These are phyloP conservation scores for Carex pumila DNA, from an alignment of 176 grass and related monocot species.

Conservation along the genomic window DNA sequence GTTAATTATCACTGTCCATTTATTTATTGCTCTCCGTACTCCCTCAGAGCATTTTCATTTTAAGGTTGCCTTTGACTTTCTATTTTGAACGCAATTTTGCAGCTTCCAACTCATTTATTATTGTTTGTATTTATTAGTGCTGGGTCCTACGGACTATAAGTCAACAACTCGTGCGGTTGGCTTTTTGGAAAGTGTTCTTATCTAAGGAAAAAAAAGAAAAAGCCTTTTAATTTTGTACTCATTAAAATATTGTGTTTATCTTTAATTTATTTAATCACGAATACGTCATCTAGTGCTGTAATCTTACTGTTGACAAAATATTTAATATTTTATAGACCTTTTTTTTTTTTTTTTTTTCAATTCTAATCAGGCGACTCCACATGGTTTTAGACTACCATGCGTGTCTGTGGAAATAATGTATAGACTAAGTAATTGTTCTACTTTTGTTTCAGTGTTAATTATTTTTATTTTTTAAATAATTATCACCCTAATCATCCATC, in stretches of 20 bases:
- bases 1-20: no score
- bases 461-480: no score
- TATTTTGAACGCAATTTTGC: not conserved
- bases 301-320: not conserved
- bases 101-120: not conserved
- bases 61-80: not conserved
- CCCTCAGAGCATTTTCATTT: not conserved
- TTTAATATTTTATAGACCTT: not conserved
- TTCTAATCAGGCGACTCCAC: not conserved
- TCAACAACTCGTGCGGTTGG: not conserved
- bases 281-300: not conserved
- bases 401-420: no score
- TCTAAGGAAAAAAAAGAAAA: not conserved
- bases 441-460: no score
- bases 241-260: not conserved
- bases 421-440: no score
- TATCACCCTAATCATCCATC: no score
- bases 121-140: not conserved
- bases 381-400: not conserved
- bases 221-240: no score
- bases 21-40: no score
- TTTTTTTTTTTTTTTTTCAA: not conserved
- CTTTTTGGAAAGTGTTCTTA: not conserved
- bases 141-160: not conserved
- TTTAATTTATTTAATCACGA: not conserved